These are phyloP conservation scores for Ogataea wickerhamii DNA, from an alignment of 805 yeast species.

Conservation along the genomic window DNA sequence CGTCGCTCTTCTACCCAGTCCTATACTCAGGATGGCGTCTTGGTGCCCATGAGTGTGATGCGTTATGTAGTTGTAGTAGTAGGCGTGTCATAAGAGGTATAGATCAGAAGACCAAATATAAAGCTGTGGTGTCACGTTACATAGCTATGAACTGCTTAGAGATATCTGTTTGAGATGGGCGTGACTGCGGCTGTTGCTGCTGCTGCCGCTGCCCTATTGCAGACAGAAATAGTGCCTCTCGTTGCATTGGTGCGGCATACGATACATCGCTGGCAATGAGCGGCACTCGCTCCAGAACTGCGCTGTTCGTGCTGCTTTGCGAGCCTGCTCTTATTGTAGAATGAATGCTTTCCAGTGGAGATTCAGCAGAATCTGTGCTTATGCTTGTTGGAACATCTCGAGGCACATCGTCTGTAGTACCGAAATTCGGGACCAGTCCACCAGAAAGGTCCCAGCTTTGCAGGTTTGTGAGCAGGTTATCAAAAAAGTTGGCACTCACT, in stretches of 20 bases:
- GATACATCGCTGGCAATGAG: neutral
- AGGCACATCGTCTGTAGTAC: neutral
- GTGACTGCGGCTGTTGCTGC: too few relatives aligned
- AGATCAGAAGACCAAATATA: too few relatives aligned
- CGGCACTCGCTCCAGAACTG: neutral
- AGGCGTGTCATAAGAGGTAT: too few relatives aligned
- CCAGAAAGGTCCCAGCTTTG: constrained; percentile 22
- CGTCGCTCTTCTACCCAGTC: too few relatives aligned
- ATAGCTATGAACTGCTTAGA: too few relatives aligned
- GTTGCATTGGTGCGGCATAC: neutral
- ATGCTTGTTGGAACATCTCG: neutral
- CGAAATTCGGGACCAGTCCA: neutral
- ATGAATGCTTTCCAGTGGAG: neutral
- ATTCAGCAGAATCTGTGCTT: neutral
- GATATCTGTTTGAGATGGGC: too few relatives aligned
- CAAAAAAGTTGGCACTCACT: constrained; percentile 16
- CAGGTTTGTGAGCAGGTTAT: constrained; percentile 22
- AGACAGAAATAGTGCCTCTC: neutral
- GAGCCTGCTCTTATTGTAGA: neutral
- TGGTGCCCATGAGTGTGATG: too few relatives aligned
- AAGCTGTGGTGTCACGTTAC: too few relatives aligned
- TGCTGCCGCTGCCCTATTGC: neutral
- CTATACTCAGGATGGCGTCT: too few relatives aligned
- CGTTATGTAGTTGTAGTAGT: too few relatives aligned
- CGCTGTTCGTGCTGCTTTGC: neutral